These are phyloP conservation scores for Chlamydomonas asymmetrica DNA, from an alignment of 139 green algal species.

Conservation along the genomic window DNA sequence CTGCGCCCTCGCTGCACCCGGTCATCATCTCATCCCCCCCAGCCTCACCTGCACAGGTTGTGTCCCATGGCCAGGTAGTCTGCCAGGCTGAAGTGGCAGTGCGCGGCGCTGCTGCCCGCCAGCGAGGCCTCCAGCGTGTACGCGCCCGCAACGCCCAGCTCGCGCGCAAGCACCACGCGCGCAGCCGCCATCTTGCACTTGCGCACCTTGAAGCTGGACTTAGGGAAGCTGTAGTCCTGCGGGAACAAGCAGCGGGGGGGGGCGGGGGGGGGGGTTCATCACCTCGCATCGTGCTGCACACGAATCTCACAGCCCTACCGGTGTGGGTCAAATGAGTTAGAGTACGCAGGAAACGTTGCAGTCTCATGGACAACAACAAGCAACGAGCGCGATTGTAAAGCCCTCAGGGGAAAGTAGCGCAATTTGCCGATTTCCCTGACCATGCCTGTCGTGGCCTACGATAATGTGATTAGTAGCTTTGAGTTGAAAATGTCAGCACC, in stretches of 20 bases:
- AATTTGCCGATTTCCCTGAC: too few relatives aligned
- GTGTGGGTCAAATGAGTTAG: too few relatives aligned
- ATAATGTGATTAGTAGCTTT: too few relatives aligned
- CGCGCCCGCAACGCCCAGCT: conserved; percentile 37
- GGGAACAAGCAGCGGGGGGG: background rate
- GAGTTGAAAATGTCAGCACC: too few relatives aligned
- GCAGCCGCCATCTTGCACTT: conserved; percentile 37
- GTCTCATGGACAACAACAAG: too few relatives aligned
- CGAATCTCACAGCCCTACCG: too few relatives aligned
- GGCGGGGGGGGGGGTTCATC: background rate
- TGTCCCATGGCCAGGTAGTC: conserved; percentile 46
- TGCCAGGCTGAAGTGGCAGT: conserved; percentile 28
- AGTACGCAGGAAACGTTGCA: too few relatives aligned
- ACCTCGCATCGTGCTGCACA: background rate
- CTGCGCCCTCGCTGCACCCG: too few relatives aligned
- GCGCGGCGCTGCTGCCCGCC: conserved; percentile 14
- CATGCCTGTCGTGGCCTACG: too few relatives aligned
- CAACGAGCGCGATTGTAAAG: too few relatives aligned
- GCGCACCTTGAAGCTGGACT: conserved; percentile 39
- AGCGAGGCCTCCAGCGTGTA: conserved; percentile 51
- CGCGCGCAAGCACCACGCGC: conserved; percentile 35
- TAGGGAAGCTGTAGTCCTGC: conserved; percentile 31
- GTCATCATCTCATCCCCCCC: background rate
- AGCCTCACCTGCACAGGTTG: conserved; percentile 39
- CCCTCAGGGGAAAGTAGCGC: too few relatives aligned